Conservation (phyloP, 1,284 basidiomycete genomes). For the Cryptococcus jaspeensis region DNA sequence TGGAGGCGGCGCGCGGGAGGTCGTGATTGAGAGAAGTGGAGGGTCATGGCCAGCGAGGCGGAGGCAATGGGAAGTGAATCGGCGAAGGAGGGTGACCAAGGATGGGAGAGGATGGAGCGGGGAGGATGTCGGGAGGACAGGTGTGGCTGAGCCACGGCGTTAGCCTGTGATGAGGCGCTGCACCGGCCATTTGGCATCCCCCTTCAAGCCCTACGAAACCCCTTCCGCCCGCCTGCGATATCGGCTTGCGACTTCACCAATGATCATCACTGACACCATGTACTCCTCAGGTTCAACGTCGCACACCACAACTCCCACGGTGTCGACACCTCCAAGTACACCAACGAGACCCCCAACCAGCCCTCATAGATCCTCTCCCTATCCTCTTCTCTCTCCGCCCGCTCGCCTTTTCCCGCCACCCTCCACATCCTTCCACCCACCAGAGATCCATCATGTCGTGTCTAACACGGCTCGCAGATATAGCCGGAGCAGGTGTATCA, state of each 20-base stretch:
- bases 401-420: not conserved
- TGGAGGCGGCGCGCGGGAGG: no score
- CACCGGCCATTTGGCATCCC: no score
- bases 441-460: not conserved
- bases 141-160: no score
- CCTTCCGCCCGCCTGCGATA: no score
- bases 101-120: no score
- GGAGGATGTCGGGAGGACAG: no score
- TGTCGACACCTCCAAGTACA: constrained; percentile 77
- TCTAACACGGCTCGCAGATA: not conserved
- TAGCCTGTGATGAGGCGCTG: no score
- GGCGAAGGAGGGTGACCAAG: no score
- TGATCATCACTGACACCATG: not conserved
- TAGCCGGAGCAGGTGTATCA: no score
- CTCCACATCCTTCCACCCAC: not conserved
- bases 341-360: constrained; percentile 18
- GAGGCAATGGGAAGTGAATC: no score
- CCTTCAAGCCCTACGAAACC: no score
- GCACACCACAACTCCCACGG: constrained; percentile 88
- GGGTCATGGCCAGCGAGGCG: not conserved
- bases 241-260: no score
- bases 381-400: not conserved
- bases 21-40: constrained; percentile 63
- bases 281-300: constrained; percentile 73
- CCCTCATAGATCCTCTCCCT: constrained; percentile 16